Evolutionary conservation across 2,329 filamentous ascomycete species (phyloP).

Genomic region (Teratosphaeriaceae sp.): DNA sequence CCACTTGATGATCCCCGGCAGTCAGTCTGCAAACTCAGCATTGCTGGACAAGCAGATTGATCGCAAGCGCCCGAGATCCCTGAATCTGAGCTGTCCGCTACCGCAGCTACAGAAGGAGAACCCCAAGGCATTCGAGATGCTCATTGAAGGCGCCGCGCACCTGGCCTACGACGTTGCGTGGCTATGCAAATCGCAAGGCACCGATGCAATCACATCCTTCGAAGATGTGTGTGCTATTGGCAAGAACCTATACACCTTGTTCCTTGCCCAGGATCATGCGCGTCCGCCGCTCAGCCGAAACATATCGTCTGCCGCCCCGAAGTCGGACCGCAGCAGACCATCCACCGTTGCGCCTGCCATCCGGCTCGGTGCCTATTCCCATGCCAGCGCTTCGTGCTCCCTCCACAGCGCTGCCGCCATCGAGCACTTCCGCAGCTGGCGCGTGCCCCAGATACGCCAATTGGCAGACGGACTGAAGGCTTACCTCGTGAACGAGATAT

Average conservation of each 20-base stretch:
- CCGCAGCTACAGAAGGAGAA: slow-evolving; percentile 73
- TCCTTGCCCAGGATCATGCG: slow-evolving; percentile 33
- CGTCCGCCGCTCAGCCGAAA: slow-evolving; percentile 15
- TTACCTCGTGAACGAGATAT: slow-evolving; percentile 67
- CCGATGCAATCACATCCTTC: slow-evolving; percentile 63
- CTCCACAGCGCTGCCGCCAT: slow-evolving; percentile 60
- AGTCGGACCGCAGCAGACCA: not conserved
- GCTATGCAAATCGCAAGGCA: slow-evolving; percentile 82
- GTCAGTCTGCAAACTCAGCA: slow-evolving; percentile 45
- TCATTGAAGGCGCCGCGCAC: slow-evolving; percentile 77
- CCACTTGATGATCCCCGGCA: slow-evolving; percentile 52
- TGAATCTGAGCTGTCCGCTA: slow-evolving; percentile 72
- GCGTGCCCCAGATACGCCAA: slow-evolving; percentile 63
- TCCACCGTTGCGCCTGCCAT: not conserved
- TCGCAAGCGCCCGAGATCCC: slow-evolving; percentile 60
- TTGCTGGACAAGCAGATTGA: slow-evolving; percentile 41
- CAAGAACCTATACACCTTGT: slow-evolving; percentile 62
- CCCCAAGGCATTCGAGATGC: slow-evolving; percentile 64
- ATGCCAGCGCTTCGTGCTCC: slow-evolving; percentile 73
- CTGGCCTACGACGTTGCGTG: slow-evolving; percentile 91
- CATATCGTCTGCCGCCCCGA: slow-evolving; percentile 8
- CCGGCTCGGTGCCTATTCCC: slow-evolving; percentile 67
- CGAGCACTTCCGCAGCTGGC: slow-evolving; percentile 57
- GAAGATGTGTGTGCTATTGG: slow-evolving; percentile 87
- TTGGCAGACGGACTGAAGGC: slow-evolving; percentile 73